Evolutionary conservation across 1,284 basidiomycete species (phyloP).

Genomic region (Gomphus bonarii): DNA sequence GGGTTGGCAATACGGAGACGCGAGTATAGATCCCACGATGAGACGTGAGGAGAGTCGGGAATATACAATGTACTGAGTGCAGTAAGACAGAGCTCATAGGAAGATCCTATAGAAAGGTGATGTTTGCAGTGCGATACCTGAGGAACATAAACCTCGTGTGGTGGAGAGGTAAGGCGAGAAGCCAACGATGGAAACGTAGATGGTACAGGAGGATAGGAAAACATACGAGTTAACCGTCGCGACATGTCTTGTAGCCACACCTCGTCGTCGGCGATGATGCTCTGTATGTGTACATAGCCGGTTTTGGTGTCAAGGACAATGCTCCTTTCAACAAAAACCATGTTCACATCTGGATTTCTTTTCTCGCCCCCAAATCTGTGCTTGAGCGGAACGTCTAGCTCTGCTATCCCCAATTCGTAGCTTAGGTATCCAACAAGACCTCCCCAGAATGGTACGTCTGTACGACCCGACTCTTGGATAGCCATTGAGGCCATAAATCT

Average conservation of each 20-base stretch:
- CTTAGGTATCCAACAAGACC: conserved; percentile 63
- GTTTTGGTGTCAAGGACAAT: conserved; percentile 50
- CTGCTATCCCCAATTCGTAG: conserved; percentile 63
- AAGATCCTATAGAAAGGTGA: conserved; percentile 76
- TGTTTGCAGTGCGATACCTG: conserved; percentile 71
- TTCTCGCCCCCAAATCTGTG: conserved; percentile 13
- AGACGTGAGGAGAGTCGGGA: conserved; percentile 29
- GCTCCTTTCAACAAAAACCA: conserved; percentile 67
- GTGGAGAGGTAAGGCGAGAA: conserved; percentile 33
- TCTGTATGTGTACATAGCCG: conserved; percentile 48
- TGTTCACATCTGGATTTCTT: conserved; percentile 56
- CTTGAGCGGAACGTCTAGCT: conserved; percentile 29
- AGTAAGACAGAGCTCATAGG: conserved; percentile 94
- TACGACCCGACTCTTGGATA: conserved; percentile 31
- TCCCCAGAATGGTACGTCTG: conserved; percentile 66
- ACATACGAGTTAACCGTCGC: conserved; percentile 20
- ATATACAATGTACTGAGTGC: conserved; percentile 50
- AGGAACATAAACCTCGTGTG: conserved; percentile 54
- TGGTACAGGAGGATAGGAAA: conserved; percentile 5
- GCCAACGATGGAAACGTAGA: conserved; percentile 15
- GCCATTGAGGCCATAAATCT: conserved; percentile 49
- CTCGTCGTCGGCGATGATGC: conserved; percentile 46
- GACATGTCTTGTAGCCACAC: conserved; percentile 36
- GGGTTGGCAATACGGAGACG: conserved; percentile 71
- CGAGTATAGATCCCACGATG: conserved; percentile 64